Evolutionary conservation across 208 protist species (phyloP).

Genomic region (Trypanosoma lewisi): DNA sequence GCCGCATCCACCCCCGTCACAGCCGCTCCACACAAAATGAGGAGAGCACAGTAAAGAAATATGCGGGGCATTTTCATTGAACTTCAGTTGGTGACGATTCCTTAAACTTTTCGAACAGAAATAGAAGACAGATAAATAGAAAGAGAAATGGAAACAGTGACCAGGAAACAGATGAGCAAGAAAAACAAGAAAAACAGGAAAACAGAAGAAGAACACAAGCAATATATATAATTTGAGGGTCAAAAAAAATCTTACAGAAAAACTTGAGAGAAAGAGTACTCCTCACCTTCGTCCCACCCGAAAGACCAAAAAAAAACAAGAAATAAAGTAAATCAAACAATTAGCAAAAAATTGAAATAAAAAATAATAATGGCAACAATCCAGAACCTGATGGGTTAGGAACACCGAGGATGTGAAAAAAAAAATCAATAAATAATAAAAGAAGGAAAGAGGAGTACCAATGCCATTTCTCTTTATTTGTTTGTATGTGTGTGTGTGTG

Average conservation of each 20-base stretch:
- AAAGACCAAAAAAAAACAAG: constrained; percentile 3
- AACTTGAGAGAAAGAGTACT: not conserved
- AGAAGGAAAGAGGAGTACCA: not conserved
- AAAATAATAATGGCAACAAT: too few species aligned
- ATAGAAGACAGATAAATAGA: constrained; percentile 9
- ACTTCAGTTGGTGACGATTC: not conserved
- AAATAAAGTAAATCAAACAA: not conserved
- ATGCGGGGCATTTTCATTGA: not conserved
- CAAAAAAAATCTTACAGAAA: too few species aligned
- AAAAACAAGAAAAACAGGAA: not conserved
- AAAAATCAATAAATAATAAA: not conserved
- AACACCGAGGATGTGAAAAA: constrained; percentile 2
- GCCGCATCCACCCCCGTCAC: constrained; percentile 20
- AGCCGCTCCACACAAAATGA: constrained; percentile 29
- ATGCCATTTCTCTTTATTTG: constrained; percentile 4
- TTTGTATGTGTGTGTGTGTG: constrained; percentile 1
- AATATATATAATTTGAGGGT: too few species aligned
- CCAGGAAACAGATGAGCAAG: not conserved
- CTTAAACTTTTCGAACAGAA: not conserved
- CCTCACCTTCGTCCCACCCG: not conserved
- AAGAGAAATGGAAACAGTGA: not conserved
- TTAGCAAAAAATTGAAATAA: not conserved
- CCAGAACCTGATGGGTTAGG: not conserved
- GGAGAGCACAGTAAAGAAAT: too few species aligned
- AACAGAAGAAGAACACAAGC: too few species aligned